Conservation (phyloP, 495 filamentous ascomycete species). For the Annulohypoxylon stygium region DNA sequence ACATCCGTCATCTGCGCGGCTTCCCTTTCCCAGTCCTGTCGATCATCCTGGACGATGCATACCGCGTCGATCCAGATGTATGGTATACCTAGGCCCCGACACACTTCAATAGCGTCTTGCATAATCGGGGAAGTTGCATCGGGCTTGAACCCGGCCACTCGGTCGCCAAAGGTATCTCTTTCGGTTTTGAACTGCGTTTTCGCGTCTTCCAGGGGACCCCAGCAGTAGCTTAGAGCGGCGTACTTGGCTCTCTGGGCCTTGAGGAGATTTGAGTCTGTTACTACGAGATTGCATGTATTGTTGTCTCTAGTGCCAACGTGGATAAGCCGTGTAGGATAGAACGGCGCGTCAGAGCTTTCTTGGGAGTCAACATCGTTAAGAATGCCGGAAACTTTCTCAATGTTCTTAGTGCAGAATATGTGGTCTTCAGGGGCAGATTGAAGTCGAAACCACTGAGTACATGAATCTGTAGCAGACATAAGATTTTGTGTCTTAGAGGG, state of each 20-base stretch:
- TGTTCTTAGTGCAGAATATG: background rate
- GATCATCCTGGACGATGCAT: conserved; percentile 17
- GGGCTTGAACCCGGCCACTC: background rate
- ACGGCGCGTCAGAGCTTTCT: background rate
- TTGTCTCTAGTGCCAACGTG: background rate
- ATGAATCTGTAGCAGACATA: background rate
- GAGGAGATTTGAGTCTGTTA: background rate
- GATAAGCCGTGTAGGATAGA: conserved; percentile 10
- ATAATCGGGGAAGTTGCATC: background rate
- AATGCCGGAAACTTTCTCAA: background rate
- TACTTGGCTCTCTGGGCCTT: background rate
- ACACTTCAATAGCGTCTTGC: conserved; percentile 1
- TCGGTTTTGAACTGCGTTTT: conserved; percentile 17
- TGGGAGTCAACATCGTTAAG: background rate
- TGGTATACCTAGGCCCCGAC: background rate
- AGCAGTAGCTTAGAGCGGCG: conserved; percentile 10
- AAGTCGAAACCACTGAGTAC: conserved; percentile 9
- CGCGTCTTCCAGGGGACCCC: conserved; percentile 9
- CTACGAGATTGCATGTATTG: background rate
- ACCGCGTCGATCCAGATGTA: conserved; percentile 10
- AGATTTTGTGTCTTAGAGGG: no score
- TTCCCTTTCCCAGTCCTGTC: conserved; percentile 10
- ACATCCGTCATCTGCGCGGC: conserved; percentile 9
- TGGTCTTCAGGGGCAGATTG: conserved; percentile 5
- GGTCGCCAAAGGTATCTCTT: background rate